Base-by-base conservation (phyloP, 306 rosid genomes). In the Cucurbita maxima region DNA sequence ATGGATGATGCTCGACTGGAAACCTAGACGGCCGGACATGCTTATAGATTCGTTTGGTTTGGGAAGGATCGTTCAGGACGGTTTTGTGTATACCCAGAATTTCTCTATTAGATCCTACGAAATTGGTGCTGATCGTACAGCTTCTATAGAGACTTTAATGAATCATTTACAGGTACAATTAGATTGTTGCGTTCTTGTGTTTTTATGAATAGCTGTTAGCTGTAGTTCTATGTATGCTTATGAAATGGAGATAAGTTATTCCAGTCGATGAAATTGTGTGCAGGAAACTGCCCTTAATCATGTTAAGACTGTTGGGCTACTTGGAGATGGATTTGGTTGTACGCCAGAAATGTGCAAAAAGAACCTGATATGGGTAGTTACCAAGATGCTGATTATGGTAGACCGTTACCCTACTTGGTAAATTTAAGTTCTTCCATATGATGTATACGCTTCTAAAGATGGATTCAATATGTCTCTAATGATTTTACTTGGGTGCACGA, bases 1-100 rank as follows among this genome's bases (percentile, higher is more conserved):
- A 84, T 95, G 99, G 99, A 95, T 90, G 91, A 95, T 95, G 97
- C 99, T 95, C 72, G 99, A 95, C 77, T 95, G 99, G 99, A 95
- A 95, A 83, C 97, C 99, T 45, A 88, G 87, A 80, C 88, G 99
- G 48, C 57, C 96, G 40, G 99, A 91, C 84, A 81, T 95, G 99
- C 92, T 89, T 58, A 75, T 88, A n/a, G 96, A 95, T 66, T 90
- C 97, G 4, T 95, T 95, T 85, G 96, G 91, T 51, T 76, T 95
- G 45, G 99, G 99, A 68, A 88, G 80, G 79, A 86, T 95, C 80
- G 97, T 95, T 81, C 92, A 95, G 88, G 99, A 95, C 78, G 97
- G 99, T 77, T 83, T 89, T 11, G 97, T 95, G 78, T 95, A 89
- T 77, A 86, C 92, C 60, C 92, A 95, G 72, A 95, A 91, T 80